These are phyloP conservation scores for Chlamydomonas sp. DNA, from an alignment of 139 green algal species.

Conservation along the genomic window DNA sequence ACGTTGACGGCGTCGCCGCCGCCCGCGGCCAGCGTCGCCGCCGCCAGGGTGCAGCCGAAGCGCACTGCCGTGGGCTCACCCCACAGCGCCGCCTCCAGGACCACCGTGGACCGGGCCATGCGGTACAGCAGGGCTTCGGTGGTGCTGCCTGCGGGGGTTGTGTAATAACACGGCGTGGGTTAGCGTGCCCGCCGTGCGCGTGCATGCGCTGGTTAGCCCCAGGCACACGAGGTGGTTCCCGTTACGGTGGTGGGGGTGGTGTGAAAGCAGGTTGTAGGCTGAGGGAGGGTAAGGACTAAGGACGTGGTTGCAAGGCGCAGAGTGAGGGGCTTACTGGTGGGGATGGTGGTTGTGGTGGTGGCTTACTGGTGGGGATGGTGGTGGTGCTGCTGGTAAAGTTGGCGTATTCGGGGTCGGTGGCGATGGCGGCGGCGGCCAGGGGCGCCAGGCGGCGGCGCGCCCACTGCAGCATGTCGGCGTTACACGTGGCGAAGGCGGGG, in stretches of 20 bases:
- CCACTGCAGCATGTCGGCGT: conserved; percentile 3
- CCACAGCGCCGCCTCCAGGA: conserved; percentile 29
- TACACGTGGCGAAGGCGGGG: conserved; percentile 1
- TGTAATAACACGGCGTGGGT: no score
- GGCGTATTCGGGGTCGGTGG: neutral
- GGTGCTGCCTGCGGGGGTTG: neutral
- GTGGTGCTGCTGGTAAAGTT: neutral
- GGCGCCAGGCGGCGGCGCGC: neutral
- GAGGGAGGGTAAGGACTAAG: neutral
- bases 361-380: neutral
- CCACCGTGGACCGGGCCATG: neutral
- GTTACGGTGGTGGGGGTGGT: neutral
- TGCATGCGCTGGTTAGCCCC: no score
- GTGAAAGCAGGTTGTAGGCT: neutral
- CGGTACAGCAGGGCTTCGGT: conserved; percentile 13
- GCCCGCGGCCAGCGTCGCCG: neutral
- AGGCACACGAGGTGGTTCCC: neutral
- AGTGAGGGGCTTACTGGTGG: neutral
- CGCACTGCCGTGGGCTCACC: neutral
- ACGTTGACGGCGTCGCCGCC: no score
- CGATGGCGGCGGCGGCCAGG: neutral
- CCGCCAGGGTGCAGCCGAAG: conserved; percentile 4
- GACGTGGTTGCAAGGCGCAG: no score
- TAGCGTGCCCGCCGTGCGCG: no score
- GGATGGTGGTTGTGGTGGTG: neutral